Evolutionary conservation across 495 filamentous ascomycete species (phyloP).

Genomic region (Podospora fimiseda): DNA sequence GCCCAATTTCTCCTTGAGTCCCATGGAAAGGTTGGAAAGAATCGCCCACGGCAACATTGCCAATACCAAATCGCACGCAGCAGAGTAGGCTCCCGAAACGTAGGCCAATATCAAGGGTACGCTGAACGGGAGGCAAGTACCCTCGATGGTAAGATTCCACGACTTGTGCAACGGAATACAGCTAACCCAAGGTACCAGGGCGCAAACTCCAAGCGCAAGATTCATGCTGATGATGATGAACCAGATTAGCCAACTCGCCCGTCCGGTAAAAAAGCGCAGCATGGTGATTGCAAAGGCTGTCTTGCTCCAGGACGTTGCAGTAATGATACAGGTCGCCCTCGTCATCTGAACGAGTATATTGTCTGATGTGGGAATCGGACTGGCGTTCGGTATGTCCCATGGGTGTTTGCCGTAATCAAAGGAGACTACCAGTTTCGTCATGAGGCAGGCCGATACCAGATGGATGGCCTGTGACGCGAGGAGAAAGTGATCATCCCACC

Average conservation of each 20-base stretch:
- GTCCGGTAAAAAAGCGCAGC: slow-evolving; percentile 7
- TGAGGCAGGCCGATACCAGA: too few species aligned
- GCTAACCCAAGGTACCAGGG: slow-evolving; percentile 15
- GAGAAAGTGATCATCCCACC: too few species aligned
- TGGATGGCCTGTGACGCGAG: too few species aligned
- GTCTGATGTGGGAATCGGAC: too few species aligned
- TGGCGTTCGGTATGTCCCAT: too few species aligned
- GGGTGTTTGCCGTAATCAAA: too few species aligned
- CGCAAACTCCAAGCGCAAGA: slow-evolving; percentile 14
- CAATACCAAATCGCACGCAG: not conserved
- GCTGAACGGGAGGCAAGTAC: too few species aligned
- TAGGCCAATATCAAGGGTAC: too few species aligned
- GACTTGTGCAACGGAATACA: slow-evolving; percentile 9
- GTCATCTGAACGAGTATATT: too few species aligned
- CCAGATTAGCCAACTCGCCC: slow-evolving; percentile 9
- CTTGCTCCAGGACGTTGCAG: slow-evolving; percentile 15
- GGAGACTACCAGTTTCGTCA: too few species aligned
- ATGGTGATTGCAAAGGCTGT: slow-evolving; percentile 10
- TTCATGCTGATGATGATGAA: slow-evolving; percentile 23
- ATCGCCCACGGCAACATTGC: not conserved
- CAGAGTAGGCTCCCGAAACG: not conserved
- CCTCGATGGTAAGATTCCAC: not conserved
- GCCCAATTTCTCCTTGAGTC: not conserved
- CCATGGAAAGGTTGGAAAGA: not conserved
- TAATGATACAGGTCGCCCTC: too few species aligned